These are phyloP conservation scores for Candida hungchunana DNA, from an alignment of 805 yeast genomes.

Conservation along the genomic window DNA sequence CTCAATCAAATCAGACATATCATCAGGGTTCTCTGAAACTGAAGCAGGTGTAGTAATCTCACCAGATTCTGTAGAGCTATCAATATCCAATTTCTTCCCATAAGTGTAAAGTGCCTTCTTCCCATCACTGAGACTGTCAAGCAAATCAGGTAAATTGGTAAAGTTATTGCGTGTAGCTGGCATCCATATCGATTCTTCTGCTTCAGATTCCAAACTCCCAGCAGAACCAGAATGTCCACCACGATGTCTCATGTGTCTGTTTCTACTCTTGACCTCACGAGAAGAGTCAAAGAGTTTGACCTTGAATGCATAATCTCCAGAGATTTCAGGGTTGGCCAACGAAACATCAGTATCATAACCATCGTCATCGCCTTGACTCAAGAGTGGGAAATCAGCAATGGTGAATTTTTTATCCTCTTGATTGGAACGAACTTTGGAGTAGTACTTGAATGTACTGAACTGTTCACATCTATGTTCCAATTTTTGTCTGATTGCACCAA, in stretches of 20 bases:
- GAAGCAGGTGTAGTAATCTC: constrained; percentile 2
- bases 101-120: constrained; percentile 32
- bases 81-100: constrained; percentile 16
- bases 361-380: constrained; percentile 31
- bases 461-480: constrained; percentile 47
- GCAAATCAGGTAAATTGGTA: constrained; percentile 35
- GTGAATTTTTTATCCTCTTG: constrained; percentile 13
- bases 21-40: constrained; percentile 1
- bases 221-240: not conserved
- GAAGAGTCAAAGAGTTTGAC: constrained; percentile 37
- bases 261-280: constrained; percentile 17
- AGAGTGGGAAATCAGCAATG: constrained; percentile 34
- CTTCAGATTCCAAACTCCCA: not conserved
- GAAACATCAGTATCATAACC: constrained; percentile 46
- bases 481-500: constrained; percentile 53
- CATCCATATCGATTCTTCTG: constrained; percentile 34
- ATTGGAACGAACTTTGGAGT: constrained; percentile 24
- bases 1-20: constrained; percentile 1
- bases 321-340: constrained; percentile 46
- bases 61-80: constrained; percentile 11
- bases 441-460: constrained; percentile 41
- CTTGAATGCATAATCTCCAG: constrained; percentile 46
- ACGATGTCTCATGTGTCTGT: constrained; percentile 14
- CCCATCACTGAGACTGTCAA: constrained; percentile 28
- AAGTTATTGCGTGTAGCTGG: constrained; percentile 41